Conservation (phyloP, 805 yeast genomes). For the Vanderwaltozyma yarrowii region DNA sequence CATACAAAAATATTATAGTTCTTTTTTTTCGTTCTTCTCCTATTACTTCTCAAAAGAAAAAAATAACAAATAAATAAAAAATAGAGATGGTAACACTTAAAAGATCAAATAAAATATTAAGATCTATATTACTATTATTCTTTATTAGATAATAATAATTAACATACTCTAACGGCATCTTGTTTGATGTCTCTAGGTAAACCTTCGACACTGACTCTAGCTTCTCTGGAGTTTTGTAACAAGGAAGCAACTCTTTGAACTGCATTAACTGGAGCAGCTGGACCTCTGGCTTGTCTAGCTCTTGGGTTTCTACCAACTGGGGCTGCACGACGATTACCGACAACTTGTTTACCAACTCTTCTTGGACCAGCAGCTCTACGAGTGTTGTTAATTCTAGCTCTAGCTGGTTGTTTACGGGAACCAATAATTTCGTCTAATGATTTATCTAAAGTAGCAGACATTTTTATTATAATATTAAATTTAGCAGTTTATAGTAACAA, state of each 20-base stretch:
- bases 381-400: conserved; percentile 25
- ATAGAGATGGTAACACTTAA: too few relatives aligned
- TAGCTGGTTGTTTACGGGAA: conserved; percentile 35
- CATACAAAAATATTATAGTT: too few relatives aligned
- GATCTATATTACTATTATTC: too few relatives aligned
- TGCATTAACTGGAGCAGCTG: conserved; percentile 24
- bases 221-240: conserved; percentile 43
- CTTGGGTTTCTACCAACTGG: conserved; percentile 12
- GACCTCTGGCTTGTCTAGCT: conserved; percentile 9
- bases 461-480: conserved; percentile 16
- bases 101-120: too few relatives aligned
- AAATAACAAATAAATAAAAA: too few relatives aligned
- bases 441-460: conserved; percentile 81
- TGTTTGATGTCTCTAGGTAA: conserved; percentile 80
- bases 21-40: too few relatives aligned
- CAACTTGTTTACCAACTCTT: conserved; percentile 27
- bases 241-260: conserved; percentile 31
- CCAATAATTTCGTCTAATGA: conserved; percentile 92
- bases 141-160: not conserved
- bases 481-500: not conserved
- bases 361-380: conserved; percentile 27
- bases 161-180: conserved; percentile 79
- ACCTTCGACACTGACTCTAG: conserved; percentile 77
- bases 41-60: too few relatives aligned
- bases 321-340: conserved; percentile 17